Base-by-base conservation (phyloP, 805 yeast species). In the Tetrapisispora taiwanensis region DNA sequence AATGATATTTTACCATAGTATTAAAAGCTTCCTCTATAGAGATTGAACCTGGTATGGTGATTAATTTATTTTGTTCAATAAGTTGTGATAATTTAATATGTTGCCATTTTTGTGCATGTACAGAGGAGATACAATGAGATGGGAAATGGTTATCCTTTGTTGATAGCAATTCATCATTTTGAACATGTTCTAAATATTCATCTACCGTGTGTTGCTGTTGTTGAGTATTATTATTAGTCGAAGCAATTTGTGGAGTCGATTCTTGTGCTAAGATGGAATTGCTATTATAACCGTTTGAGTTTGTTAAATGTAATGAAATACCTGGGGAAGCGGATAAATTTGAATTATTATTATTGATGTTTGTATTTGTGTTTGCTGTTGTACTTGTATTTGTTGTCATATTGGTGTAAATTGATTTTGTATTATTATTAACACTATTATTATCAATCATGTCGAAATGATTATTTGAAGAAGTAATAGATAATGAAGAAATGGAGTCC, bases 21-120 rank as follows among this genome's bases (percentile, higher is more conserved):
- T 88, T 87, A 67, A 85, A 92, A 2, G 97, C 96, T 45, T 78
- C 73, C 62, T 90, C 96, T 19, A 90, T 94, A 3, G 95, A 78
- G 30, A 77, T 69, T 6, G 76, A 65, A 3, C 81, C 77, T 48
- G 75, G 75, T 50, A 88, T 79, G 35, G 79, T 72, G 40, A 89
- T 75, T 53, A 92, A 72, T 60, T 84, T 82, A 51, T 83, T 88
- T 36, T 75, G 71, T 63, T 86, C 94, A 34, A 88, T 81, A 53
- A 92, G 71, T 52, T 85, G 92, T 13, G 74, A 63, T 48, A 92
- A 69, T 34, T 73, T 75, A 19, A 85, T 75, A 48, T 81, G 83
- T 55, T 76, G 76, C 94, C 95, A 86, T 52, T 83, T 55, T 30
- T 56, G 60, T 30, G 53, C 44, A 42, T 63, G 67, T 3, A 59